Base-by-base conservation (phyloP, 2,329 filamentous ascomycete species). In the Phialophora macrospora region DNA sequence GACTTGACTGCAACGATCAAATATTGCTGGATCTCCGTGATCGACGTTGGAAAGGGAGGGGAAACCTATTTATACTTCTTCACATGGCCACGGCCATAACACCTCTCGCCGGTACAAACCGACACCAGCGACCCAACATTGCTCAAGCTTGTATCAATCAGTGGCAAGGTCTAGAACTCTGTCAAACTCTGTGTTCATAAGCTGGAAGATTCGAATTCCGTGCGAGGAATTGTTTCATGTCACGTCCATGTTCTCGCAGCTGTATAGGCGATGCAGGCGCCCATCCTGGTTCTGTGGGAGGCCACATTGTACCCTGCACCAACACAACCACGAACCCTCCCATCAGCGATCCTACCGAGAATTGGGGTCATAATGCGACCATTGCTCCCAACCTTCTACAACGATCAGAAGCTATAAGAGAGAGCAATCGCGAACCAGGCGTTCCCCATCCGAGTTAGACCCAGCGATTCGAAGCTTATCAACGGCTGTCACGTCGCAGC, bases 391-490 rank as follows among this genome's bases (percentile, higher is more conserved):
- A n/a, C 17, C 20, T 3, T 8, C 7, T 1, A n/a, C 17, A 8
- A 7, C 14, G 14, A 3, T 44, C 38, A 44, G 38, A n/a, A 44
- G 38, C 38, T 5, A 8, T 7, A 17, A 44, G 38, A 17, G 3
- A 41, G 38, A 5, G 38, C 7, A 2, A 44, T 20, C 5, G 52
- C 11, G 52, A 14, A 8, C 38, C 14, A 26, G 6, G 46, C 46
- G 20, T 30, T 14, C 32, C 38, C 24, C 38, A 12, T 14, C 24
- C 38, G 20, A 12, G 2, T 20, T 44, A 14, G 52, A 8, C 28
- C 44, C 28, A 38, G 34, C 56, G 55, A 60, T 64, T 60, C 56
- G 62, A 55, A 38, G 55, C 46, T 59, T 59, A 64, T 34, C 62
- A 55, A 34, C 5, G 46, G 30, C 28, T 54, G 56, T 64, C 62